Percentiles rank a stretch among this genome's conserved stretches.
These are phyloP conservation scores for Lathyrus tuberosus DNA, from an alignment of 306 rosid genomes.

Conservation along the genomic window DNA sequence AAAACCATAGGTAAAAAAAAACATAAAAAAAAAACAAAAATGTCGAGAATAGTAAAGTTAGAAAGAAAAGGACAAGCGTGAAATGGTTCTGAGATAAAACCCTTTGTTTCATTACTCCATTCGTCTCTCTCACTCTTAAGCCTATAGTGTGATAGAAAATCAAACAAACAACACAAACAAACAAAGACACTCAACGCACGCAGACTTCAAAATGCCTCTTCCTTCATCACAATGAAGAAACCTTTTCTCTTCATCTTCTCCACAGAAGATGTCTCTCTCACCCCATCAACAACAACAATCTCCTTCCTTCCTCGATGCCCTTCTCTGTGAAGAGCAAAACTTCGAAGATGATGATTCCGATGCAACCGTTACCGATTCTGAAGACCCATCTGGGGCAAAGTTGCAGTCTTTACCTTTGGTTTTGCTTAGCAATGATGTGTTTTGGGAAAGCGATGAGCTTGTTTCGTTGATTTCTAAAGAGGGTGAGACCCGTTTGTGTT, in stretches of 20 bases:
- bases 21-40: not conserved
- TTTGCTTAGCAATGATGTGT: conserved; percentile 57
- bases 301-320: conserved; percentile 55
- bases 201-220: conserved; percentile 51
- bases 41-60: conserved; percentile 18
- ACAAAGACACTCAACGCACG: not conserved
- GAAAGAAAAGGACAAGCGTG: conserved; percentile 61
- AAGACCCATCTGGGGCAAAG: conserved; percentile 43
- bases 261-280: conserved; percentile 61
- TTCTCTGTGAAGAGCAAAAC: conserved; percentile 71
- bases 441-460: conserved; percentile 70
- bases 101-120: conserved; percentile 49
- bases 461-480: conserved; percentile 69
- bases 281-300: conserved; percentile 41
- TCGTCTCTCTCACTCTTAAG: conserved; percentile 31
- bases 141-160: conserved; percentile 40
- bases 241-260: conserved; percentile 51
- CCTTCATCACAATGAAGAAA: conserved; percentile 41
- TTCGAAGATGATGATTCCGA: conserved; percentile 46
- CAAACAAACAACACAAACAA: conserved; percentile 5
- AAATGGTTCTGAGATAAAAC: conserved; percentile 56
- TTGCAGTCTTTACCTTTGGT: conserved; percentile 47
- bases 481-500: conserved; percentile 50
- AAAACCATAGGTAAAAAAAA: not conserved
- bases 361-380: conserved; percentile 37